These are phyloP conservation scores for Melocanna baccifera DNA, from an alignment of 176 grass and related monocot genomes.

Conservation along the genomic window DNA sequence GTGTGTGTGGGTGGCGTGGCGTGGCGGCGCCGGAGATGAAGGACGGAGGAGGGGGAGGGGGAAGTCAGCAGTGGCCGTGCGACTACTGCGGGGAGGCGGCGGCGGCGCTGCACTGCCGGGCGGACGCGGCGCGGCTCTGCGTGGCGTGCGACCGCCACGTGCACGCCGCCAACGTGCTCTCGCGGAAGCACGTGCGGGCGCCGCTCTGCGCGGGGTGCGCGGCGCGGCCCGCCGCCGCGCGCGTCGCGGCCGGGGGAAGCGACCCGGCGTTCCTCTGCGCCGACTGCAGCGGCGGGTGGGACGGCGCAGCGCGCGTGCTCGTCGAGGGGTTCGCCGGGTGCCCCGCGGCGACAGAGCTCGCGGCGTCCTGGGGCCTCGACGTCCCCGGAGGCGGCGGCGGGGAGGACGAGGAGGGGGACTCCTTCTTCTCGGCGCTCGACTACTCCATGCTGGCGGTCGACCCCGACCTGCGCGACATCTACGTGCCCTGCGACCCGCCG, in stretches of 20 bases:
- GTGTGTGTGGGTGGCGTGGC: neutral
- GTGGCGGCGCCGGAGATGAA: slow-evolving; percentile 10
- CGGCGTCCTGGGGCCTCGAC: slow-evolving; percentile 62
- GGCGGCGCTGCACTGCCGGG: slow-evolving; percentile 71
- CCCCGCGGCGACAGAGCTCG: slow-evolving; percentile 56
- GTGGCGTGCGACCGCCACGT: slow-evolving; percentile 72
- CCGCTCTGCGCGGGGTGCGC: slow-evolving; percentile 56
- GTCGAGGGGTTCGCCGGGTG: slow-evolving; percentile 65
- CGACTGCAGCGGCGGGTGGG: slow-evolving; percentile 26
- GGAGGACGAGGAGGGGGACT: neutral
- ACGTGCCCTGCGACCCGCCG: slow-evolving; percentile 63
- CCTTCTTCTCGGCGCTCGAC: slow-evolving; percentile 44
- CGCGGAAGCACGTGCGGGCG: slow-evolving; percentile 57
- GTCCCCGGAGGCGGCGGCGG: slow-evolving; percentile 5
- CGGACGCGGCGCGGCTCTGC: slow-evolving; percentile 63
- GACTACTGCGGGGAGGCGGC: slow-evolving; percentile 66
- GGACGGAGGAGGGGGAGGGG: neutral
- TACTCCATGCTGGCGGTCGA: slow-evolving; percentile 49
- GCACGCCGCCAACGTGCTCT: slow-evolving; percentile 68
- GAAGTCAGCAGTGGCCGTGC: slow-evolving; percentile 42
- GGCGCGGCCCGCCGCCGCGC: slow-evolving; percentile 39
- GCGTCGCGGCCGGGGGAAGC: neutral
- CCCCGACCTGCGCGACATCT: slow-evolving; percentile 49
- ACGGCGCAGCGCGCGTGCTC: neutral
- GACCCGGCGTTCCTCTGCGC: slow-evolving; percentile 44